Base-by-base conservation (phyloP, 78 protist species). In the Ministeria vibrans region DNA sequence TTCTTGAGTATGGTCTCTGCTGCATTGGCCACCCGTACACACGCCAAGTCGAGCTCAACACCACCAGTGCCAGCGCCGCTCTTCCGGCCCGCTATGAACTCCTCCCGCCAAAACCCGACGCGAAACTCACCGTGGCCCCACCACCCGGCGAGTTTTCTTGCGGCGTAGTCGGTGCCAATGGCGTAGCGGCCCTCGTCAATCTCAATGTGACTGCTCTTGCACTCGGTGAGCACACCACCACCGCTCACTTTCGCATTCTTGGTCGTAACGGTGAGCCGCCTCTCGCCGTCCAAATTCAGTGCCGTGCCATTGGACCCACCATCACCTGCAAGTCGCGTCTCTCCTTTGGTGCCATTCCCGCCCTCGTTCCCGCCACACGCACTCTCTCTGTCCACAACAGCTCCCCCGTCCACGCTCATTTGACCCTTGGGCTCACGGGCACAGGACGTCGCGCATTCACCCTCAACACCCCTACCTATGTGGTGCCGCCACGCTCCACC, bases 1-100 rank as follows among this genome's bases (percentile, higher is more conserved):
- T 59, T 11, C 66, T 59, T 30, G 66, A 59, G 66, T 30, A 28
- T 30, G 66, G 66, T 3, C 20, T 28, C 36, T 59, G 66, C 66
- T 59, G 28, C n/a, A 23, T 59, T 59, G 66, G 66, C n/a, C 28
- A 59, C n/a, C 66, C 15, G n/a, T 59, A 59, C 66, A 30, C 20
- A 30, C 20, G 28, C 36, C 20, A 28, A 30, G 66, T 59, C 34
- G 66, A 59, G 66, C 20, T 59, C 36, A 27, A 3, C 34, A 59
- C 20, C 66, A n/a, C n/a, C n/a, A n/a, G n/a, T n/a, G n/a, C n/a
- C n/a, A 3, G 7, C n/a, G 28, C 66, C 7, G 66, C 20, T 30
- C 66, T 59, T 11, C 66, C 66, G 36, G 66, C 66, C 13, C 66
- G 66, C n/a, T 59, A 59, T 30, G 66, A 59, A 30, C 66, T 59